These are phyloP conservation scores for Ascochyta clinopodiicola DNA, from an alignment of 2,329 filamentous ascomycete species.

Conservation along the genomic window DNA sequence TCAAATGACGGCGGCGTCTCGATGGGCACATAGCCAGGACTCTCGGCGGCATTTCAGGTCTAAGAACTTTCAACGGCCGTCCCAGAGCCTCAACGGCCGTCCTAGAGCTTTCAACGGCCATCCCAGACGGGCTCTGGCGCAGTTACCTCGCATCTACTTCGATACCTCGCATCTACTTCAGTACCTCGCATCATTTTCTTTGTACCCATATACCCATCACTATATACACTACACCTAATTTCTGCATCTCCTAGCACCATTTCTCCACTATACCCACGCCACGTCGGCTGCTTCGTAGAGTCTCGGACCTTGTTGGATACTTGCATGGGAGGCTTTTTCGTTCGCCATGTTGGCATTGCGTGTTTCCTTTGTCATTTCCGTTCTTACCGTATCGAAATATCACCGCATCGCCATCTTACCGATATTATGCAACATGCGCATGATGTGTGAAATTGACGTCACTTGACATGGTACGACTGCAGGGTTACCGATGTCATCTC, in stretches of 20 bases:
- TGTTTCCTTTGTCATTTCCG: not conserved
- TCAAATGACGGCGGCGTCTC: constrained; percentile 30
- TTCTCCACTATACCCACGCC: constrained; percentile 12
- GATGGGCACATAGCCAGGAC: constrained; percentile 19
- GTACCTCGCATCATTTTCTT: not conserved
- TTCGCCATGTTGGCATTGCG: not conserved
- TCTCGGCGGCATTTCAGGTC: too few species aligned
- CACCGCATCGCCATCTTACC: not conserved
- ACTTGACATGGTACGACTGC: too few species aligned
- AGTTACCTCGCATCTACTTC: not conserved
- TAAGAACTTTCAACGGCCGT: too few species aligned
- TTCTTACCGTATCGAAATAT: not conserved
- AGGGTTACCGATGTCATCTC: too few species aligned
- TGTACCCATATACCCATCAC: constrained; percentile 25
- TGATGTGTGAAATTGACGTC: not conserved
- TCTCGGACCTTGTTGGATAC: constrained; percentile 10
- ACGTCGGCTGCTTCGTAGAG: constrained; percentile 5
- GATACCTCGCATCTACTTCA: too few species aligned
- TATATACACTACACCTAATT: constrained; percentile 1
- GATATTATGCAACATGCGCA: too few species aligned
- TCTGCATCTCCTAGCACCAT: not conserved
- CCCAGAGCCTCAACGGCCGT: too few species aligned
- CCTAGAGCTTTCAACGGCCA: not conserved
- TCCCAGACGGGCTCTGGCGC: constrained; percentile 5
- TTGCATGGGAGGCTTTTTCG: constrained; percentile 1